Conservation (phyloP, 495 filamentous ascomycete species). For the Aspergillus kassunensis region DNA sequence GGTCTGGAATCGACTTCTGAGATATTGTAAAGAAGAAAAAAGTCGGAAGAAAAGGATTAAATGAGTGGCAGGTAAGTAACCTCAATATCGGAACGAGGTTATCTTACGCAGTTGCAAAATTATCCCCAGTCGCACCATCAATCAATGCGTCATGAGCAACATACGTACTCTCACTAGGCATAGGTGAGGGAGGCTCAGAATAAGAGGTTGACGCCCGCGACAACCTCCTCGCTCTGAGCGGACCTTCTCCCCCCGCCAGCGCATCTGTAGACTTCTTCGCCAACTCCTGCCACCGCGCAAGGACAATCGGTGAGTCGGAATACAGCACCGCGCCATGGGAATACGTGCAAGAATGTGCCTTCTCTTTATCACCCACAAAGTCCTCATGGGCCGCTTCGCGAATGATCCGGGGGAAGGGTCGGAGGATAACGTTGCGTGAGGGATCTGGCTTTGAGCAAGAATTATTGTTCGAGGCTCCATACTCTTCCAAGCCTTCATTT, state of each 20-base stretch:
- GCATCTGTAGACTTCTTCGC: constrained; percentile 35
- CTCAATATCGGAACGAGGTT: too few species aligned
- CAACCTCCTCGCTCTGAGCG: constrained; percentile 12
- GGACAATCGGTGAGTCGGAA: constrained; percentile 50
- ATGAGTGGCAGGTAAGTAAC: too few species aligned
- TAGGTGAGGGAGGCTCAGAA: constrained; percentile 11
- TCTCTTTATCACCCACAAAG: constrained; percentile 40
- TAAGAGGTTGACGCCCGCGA: constrained; percentile 16
- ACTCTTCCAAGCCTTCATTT: constrained; percentile 47
- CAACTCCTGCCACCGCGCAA: constrained; percentile 48
- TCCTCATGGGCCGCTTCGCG: constrained; percentile 55
- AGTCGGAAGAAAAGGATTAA: neutral
- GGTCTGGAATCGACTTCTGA: too few species aligned
- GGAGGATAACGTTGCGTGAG: constrained; percentile 43
- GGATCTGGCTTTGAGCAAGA: constrained; percentile 23
- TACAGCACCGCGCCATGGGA: constrained; percentile 50
- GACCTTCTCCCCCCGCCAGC: constrained; percentile 19
- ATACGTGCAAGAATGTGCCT: constrained; percentile 43
- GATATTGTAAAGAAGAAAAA: neutral
- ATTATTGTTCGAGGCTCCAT: constrained; percentile 26
- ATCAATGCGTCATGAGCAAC: neutral
- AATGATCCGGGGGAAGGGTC: constrained; percentile 52
- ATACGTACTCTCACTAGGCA: neutral
- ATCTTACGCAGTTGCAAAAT: neutral
- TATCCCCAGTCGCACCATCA: neutral